Percentiles rank a stretch among this genome's conserved stretches.
Evolutionary conservation across 83 land plant species (phyloP).

Genomic region (Isoetes engelmannii): DNA sequence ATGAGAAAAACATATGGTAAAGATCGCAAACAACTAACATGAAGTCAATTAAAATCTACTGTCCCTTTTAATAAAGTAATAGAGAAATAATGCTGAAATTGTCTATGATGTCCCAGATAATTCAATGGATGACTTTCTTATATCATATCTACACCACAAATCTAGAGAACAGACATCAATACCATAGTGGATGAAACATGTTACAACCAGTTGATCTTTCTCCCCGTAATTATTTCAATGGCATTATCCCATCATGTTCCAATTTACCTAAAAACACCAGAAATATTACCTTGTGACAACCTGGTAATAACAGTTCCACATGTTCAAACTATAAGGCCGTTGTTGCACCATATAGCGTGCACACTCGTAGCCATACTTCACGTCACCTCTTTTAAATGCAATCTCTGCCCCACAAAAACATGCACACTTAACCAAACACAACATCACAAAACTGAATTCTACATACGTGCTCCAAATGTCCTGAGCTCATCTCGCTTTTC

Average conservation of each 20-base stretch:
- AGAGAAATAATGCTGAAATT: neutral
- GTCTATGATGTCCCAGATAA: too few relatives aligned
- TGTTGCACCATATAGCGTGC: slow-evolving; percentile 58
- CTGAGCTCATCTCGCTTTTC: slow-evolving; percentile 62
- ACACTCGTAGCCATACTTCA: slow-evolving; percentile 62
- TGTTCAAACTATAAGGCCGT: slow-evolving; percentile 73
- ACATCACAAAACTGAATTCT: slow-evolving; percentile 10
- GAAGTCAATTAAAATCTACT: neutral
- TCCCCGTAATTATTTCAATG: too few relatives aligned
- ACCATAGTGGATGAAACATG: too few relatives aligned
- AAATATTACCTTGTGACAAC: slow-evolving; percentile 53
- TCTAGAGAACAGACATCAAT: too few relatives aligned
- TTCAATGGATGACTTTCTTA: too few relatives aligned
- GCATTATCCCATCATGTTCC: too few relatives aligned
- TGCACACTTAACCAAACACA: neutral
- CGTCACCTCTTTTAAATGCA: slow-evolving; percentile 57
- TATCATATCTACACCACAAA: too few relatives aligned
- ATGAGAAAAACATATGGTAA: slow-evolving; percentile 2
- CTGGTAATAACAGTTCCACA: slow-evolving; percentile 93
- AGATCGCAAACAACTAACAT: neutral
- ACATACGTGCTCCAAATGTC: slow-evolving; percentile 70
- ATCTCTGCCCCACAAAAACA: slow-evolving; percentile 40
- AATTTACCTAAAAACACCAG: too few relatives aligned
- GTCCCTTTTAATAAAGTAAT: neutral
- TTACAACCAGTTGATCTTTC: too few relatives aligned